Percentiles rank a stretch among this genome's conserved stretches.
Conservation (phyloP, 1,139 yeast species). For the Nadsonia starkeyi-henricii region DNA sequence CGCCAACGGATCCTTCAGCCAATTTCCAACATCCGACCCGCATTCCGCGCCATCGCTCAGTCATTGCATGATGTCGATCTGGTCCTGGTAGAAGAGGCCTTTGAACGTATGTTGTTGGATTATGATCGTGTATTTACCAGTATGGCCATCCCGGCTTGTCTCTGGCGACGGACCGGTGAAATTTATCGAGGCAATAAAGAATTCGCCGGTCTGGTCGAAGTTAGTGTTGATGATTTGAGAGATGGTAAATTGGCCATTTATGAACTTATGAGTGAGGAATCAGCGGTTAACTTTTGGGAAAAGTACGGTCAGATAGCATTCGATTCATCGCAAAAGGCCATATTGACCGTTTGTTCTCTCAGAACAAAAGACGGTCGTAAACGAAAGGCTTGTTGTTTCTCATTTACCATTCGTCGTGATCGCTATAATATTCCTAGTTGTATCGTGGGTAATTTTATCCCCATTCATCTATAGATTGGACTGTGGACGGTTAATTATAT, state of each 20-base stretch:
- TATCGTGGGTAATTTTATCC: conserved; percentile 91
- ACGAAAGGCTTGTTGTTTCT: conserved; percentile 79
- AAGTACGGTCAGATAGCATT: conserved; percentile 94
- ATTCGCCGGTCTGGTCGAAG: conserved; percentile 91
- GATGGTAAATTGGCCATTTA: conserved; percentile 89
- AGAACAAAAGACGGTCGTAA: conserved; percentile 74
- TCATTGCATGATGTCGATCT: conserved; percentile 84
- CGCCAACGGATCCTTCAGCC: conserved; percentile 84
- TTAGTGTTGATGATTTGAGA: conserved; percentile 75
- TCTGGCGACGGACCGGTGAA: conserved; percentile 96
- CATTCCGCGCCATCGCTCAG: conserved; percentile 85
- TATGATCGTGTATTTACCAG: conserved; percentile 93
- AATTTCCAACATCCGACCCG: conserved; percentile 76
- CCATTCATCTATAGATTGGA: conserved; percentile 35
- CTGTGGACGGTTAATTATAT: neutral
- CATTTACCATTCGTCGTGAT: conserved; percentile 87
- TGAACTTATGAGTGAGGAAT: conserved; percentile 90
- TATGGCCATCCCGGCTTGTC: conserved; percentile 95
- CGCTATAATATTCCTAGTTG: conserved; percentile 91
- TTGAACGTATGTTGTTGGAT: conserved; percentile 84
- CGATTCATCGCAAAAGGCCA: conserved; percentile 92
- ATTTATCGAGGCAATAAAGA: conserved; percentile 92
- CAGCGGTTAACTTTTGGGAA: conserved; percentile 98
- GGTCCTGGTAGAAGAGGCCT: conserved; percentile 84
- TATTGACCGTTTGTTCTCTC: conserved; percentile 78